These are phyloP conservation scores for Gossypium raimondii DNA, from an alignment of 345 rosid species.

Conservation along the genomic window DNA sequence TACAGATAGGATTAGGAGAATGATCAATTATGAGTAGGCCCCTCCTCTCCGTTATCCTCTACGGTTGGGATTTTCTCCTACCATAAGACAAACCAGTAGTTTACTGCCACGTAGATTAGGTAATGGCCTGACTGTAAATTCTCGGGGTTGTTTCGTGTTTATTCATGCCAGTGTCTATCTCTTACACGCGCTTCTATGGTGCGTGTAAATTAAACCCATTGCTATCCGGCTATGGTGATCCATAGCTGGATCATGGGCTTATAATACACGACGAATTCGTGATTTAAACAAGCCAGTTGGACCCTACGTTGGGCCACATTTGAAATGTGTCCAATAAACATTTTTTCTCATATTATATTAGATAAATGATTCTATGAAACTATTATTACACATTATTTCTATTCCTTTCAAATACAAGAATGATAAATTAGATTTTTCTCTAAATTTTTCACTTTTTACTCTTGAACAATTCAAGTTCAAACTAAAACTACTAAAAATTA, in stretches of 20 bases:
- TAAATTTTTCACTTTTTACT: too few relatives aligned
- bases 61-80: neutral
- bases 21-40: constrained; percentile 47
- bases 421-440: too few relatives aligned
- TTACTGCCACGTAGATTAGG: neutral
- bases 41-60: neutral
- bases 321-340: too few relatives aligned
- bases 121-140: neutral
- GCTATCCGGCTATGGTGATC: neutral
- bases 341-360: too few relatives aligned
- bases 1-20: constrained; percentile 48
- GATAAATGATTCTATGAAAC: too few relatives aligned
- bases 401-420: too few relatives aligned
- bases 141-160: neutral
- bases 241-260: neutral
- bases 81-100: neutral
- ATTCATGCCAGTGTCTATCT: too few relatives aligned
- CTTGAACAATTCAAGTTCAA: too few relatives aligned
- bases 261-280: neutral
- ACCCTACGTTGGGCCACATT: neutral
- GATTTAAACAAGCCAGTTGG: neutral
- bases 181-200: neutral
- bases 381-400: too few relatives aligned
- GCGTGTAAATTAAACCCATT: neutral
- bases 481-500: too few relatives aligned